Conservation (phyloP, 768 basidiomycete genomes). For the Russula sp. region DNA sequence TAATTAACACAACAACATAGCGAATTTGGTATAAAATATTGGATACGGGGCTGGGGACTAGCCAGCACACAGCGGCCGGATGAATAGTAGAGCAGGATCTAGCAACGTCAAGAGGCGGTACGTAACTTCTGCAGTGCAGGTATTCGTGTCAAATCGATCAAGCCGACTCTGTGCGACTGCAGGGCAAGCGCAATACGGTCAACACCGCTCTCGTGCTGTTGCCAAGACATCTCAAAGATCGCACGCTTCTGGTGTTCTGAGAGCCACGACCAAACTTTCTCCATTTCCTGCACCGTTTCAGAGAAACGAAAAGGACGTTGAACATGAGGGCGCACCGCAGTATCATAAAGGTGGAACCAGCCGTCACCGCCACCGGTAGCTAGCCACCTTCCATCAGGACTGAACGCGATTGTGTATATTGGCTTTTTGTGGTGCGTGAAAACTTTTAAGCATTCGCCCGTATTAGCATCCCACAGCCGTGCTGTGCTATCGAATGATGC, state of each 20-base stretch:
- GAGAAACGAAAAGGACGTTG: not conserved
- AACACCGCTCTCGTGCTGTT: slow-evolving; percentile 28
- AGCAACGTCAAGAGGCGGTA: not conserved
- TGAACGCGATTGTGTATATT: slow-evolving; percentile 70
- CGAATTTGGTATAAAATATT: not conserved
- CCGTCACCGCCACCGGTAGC: slow-evolving; percentile 81
- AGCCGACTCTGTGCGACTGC: slow-evolving; percentile 60
- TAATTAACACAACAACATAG: not conserved
- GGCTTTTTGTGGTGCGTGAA: slow-evolving; percentile 67
- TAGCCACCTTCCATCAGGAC: slow-evolving; percentile 64
- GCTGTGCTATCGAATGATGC: slow-evolving; percentile 78
- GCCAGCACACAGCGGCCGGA: not conserved
- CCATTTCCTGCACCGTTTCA: slow-evolving; percentile 5
- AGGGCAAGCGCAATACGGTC: slow-evolving; percentile 66
- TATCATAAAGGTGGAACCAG: slow-evolving; percentile 63
- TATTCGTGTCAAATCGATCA: slow-evolving; percentile 56
- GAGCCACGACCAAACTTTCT: slow-evolving; percentile 25
- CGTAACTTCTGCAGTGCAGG: slow-evolving; percentile 27
- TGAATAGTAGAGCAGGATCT: not conserved
- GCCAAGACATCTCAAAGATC: slow-evolving; percentile 25
- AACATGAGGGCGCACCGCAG: slow-evolving; percentile 43
- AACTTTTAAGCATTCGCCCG: slow-evolving; percentile 66
- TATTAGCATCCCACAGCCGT: slow-evolving; percentile 76
- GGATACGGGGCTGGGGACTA: not conserved
- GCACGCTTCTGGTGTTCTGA: slow-evolving; percentile 20